Conservation (phyloP, 75 land plant genomes). For the Pinus albicaulis region DNA sequence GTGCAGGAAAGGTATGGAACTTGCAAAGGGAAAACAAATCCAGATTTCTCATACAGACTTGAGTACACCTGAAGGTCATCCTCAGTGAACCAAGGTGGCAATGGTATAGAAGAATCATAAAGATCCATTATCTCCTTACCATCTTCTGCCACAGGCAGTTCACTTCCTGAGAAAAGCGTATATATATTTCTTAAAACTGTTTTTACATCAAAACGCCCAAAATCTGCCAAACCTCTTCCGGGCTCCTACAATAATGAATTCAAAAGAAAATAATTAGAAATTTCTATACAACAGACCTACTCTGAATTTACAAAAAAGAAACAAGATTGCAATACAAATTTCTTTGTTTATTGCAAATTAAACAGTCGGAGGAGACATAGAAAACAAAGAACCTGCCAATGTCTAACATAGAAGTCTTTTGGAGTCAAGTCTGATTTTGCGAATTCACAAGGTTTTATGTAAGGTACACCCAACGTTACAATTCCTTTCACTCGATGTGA, state of each 20-base stretch:
- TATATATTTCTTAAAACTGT: slow-evolving; percentile 64
- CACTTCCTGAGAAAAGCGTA: slow-evolving; percentile 57
- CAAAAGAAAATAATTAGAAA: not conserved
- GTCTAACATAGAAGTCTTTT: slow-evolving; percentile 47
- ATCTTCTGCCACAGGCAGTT: slow-evolving; percentile 45
- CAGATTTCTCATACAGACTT: slow-evolving; percentile 54
- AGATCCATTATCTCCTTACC: slow-evolving; percentile 65
- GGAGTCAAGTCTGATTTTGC: slow-evolving; percentile 1
- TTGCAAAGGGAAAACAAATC: slow-evolving; percentile 41
- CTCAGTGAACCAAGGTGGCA: slow-evolving; percentile 61
- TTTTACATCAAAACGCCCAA: slow-evolving; percentile 61
- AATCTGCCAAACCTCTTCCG: slow-evolving; percentile 76
- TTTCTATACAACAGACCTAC: slow-evolving; percentile 10
- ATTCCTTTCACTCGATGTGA: slow-evolving; percentile 44
- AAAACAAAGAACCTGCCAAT: slow-evolving; percentile 30
- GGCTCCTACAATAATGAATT: slow-evolving; percentile 58
- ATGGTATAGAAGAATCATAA: slow-evolving; percentile 42
- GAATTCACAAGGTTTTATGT: not conserved
- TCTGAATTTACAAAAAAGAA: not conserved
- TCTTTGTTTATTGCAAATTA: not conserved
- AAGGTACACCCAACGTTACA: slow-evolving; percentile 48
- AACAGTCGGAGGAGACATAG: too few relatives aligned
- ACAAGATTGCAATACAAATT: not conserved
- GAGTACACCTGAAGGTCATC: slow-evolving; percentile 54
- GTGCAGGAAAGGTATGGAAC: slow-evolving; percentile 38